These are phyloP conservation scores for Panaeolus cyanescens DNA, from an alignment of 768 basidiomycete species.

Conservation along the genomic window DNA sequence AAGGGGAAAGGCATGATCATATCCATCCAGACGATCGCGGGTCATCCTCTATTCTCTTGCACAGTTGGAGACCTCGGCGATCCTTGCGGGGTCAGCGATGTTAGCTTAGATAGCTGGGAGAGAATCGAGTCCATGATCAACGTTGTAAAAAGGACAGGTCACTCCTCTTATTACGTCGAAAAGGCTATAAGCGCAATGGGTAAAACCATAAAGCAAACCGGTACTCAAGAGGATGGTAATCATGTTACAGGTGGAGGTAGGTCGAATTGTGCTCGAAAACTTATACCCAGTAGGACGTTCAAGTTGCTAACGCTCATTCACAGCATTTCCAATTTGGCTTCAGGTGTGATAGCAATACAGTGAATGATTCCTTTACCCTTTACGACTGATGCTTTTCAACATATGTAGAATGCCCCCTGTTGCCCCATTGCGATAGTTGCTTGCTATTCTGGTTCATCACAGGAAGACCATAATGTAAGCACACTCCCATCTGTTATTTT, in stretches of 20 bases:
- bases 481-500: constrained; percentile 4
- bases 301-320: constrained; percentile 8
- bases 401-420: constrained; percentile 70
- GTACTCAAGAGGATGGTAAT: constrained; percentile 58
- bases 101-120: constrained; percentile 80
- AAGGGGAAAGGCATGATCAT: constrained; percentile 84
- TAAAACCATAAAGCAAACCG: constrained; percentile 73
- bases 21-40: constrained; percentile 76
- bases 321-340: constrained; percentile 86
- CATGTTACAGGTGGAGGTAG: constrained; percentile 77
- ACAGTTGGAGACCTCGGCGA: constrained; percentile 82
- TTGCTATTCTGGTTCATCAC: constrained; percentile 80
- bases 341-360: constrained; percentile 46
- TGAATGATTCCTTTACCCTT: neutral
- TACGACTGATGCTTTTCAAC: neutral
- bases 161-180: constrained; percentile 85
- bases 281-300: neutral
- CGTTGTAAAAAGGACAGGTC: constrained; percentile 78
- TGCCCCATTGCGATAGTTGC: constrained; percentile 80
- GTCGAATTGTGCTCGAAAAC: constrained; percentile 20
- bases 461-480: constrained; percentile 77
- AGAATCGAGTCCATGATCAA: constrained; percentile 79
- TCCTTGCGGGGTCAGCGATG: constrained; percentile 66
- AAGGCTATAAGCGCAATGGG: constrained; percentile 86
- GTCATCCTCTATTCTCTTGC: constrained; percentile 79